Conservation (phyloP, 371 early-diverging fungal genomes). For the Haplosporangium sp. region DNA sequence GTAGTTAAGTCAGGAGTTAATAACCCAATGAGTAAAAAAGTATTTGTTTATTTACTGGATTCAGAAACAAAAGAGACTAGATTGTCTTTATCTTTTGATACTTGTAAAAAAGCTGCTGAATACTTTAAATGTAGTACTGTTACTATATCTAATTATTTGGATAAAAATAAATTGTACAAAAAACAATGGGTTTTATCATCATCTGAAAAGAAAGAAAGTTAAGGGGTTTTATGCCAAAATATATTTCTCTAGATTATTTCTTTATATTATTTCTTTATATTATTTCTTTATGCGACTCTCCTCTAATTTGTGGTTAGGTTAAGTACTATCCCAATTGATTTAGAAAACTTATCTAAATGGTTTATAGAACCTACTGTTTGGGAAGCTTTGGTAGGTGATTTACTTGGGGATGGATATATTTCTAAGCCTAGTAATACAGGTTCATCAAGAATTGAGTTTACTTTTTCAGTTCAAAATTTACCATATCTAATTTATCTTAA, state of each 20-base stretch:
- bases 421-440: constrained; percentile 28
- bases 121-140: constrained; percentile 11
- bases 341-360: constrained; percentile 20
- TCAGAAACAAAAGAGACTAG: too few relatives aligned
- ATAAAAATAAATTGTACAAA: not conserved
- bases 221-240: too few relatives aligned
- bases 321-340: constrained; percentile 14
- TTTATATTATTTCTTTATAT: too few relatives aligned
- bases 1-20: constrained; percentile 1
- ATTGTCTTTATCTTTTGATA: too few relatives aligned
- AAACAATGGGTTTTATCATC: constrained; percentile 24
- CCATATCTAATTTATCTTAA: constrained; percentile 23
- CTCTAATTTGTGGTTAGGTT: too few relatives aligned
- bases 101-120: constrained; percentile 18
- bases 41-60: too few relatives aligned
- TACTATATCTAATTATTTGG: constrained; percentile 14
- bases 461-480: constrained; percentile 31
- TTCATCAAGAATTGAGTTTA: constrained; percentile 19
- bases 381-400: constrained; percentile 32
- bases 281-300: too few relatives aligned
- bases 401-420: constrained; percentile 29
- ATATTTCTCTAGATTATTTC: too few relatives aligned
- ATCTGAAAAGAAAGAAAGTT: constrained; percentile 55
- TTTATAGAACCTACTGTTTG: constrained; percentile 17
- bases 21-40: too few relatives aligned